Base-by-base conservation (phyloP, 805 yeast genomes). In the Kodamaea lidongshanica region DNA sequence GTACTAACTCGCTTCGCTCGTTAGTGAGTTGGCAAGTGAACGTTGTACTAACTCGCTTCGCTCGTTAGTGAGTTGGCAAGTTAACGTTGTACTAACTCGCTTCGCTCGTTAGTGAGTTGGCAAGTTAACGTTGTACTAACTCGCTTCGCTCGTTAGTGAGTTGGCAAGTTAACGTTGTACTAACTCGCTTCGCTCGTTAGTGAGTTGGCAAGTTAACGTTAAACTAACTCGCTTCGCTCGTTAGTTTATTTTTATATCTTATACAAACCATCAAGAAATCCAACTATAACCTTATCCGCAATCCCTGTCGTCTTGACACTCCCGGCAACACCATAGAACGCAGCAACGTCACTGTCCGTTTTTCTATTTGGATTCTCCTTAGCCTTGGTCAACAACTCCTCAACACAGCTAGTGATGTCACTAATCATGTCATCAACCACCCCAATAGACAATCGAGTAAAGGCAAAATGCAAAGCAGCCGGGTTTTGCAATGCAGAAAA, bases 321-420 rank as follows among this genome's bases (percentile, higher is more conserved):
- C 6, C 96, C 96, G 2, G 97, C 97, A 27, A 89, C 94, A 42
- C 98, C 98, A 48, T 89, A 89, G 25, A 89, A 51, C 3, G 92
- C 95, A 10, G 95, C 92, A 1, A 95, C 85, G 35, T 82, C 85
- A 22, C 73, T 54, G 9, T 45, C 37, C 2, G 44, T 42, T 4
- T 37, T 42, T 18, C 45, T 41, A 12, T 74, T 71, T 4, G 29
- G 37, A 5, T 20, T 36, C 20, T 30, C 28, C 7, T 65, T 65
- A 8, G 50, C 39, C 6, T 38, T 38, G 6, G 39, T 42, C 19
- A 56, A 53, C 34, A 74, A 50, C 19, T 65, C 71, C 7, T 50
- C 46, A 1, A 77, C 72, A 4, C 65, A 47, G 1, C 41, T 55
- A 28, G 64, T 59, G 23, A 85, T 57, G 40, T 73, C 81, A 0